These are phyloP conservation scores for Tricharina praecox DNA, from an alignment of 495 filamentous ascomycete species.

Conservation along the genomic window DNA sequence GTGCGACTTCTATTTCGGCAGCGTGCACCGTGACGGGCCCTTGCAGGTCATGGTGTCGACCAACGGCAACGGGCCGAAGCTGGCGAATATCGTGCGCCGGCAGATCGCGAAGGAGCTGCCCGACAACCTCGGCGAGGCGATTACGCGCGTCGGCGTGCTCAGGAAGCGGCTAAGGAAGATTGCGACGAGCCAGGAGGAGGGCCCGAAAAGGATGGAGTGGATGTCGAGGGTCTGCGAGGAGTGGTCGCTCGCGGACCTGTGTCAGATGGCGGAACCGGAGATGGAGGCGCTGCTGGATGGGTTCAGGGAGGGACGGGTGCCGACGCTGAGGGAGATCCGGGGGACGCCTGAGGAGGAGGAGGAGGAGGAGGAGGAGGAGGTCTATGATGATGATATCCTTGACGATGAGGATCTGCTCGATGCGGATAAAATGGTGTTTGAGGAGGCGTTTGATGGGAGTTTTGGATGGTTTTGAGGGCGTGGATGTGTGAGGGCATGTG, in stretches of 20 bases:
- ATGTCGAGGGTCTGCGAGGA: slow-evolving; percentile 82
- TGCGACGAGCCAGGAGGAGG: slow-evolving; percentile 54
- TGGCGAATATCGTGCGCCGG: slow-evolving; percentile 71
- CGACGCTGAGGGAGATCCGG: slow-evolving; percentile 33
- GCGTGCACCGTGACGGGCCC: slow-evolving; percentile 83
- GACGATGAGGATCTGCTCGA: no score
- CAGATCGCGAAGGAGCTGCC: slow-evolving; percentile 67
- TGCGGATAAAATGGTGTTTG: slow-evolving; percentile 25
- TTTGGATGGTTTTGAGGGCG: slow-evolving; percentile 43
- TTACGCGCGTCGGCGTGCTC: slow-evolving; percentile 63
- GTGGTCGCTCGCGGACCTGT: slow-evolving; percentile 74
- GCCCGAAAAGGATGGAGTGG: slow-evolving; percentile 86
- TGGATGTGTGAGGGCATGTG: no score
- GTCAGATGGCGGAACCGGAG: slow-evolving; percentile 64
- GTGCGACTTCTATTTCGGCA: slow-evolving; percentile 97
- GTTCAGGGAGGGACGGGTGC: slow-evolving; percentile 41
- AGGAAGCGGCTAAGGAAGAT: slow-evolving; percentile 61
- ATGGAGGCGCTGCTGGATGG: slow-evolving; percentile 60
- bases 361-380: slow-evolving; percentile 28
- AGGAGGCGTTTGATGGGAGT: slow-evolving; percentile 39
- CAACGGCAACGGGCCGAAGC: slow-evolving; percentile 85
- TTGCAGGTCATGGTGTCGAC: slow-evolving; percentile 97
- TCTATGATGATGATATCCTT: slow-evolving; percentile 38
- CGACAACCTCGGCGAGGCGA: slow-evolving; percentile 58
- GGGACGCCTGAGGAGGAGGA: slow-evolving; percentile 27